Conservation (phyloP, 1,284 basidiomycete genomes). For the Takashimella tepidaria region DNA sequence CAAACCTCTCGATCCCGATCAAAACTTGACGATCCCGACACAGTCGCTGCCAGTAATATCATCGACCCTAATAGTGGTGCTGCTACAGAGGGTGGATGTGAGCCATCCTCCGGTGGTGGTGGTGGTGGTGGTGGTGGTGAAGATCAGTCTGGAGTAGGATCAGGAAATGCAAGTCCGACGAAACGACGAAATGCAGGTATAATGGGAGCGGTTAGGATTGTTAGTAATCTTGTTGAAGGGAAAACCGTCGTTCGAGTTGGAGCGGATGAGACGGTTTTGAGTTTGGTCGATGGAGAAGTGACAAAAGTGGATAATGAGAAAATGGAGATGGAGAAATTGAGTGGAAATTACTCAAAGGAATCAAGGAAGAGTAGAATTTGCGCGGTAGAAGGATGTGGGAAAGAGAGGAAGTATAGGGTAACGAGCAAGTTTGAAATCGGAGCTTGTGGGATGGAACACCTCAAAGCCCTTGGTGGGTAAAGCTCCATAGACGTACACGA, state of each 20-base stretch:
- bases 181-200: not conserved
- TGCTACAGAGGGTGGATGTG: not conserved
- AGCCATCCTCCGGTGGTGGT: not conserved
- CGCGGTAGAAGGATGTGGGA: conserved; percentile 52
- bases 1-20: conserved; percentile 62
- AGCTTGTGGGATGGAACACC: conserved; percentile 54
- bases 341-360: too few relatives aligned
- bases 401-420: conserved; percentile 54
- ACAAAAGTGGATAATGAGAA: not conserved
- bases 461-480: conserved; percentile 25
- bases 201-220: not conserved
- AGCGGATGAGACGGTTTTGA: conserved; percentile 24
- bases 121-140: not conserved
- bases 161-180: not conserved
- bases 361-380: conserved; percentile 42
- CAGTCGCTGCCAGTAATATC: conserved; percentile 32
- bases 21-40: conserved; percentile 57
- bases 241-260: conserved; percentile 20
- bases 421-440: conserved; percentile 53
- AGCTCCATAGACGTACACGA: too few relatives aligned
- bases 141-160: not conserved
- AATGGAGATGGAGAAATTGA: not conserved
- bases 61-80: not conserved
- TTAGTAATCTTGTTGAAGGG: not conserved
- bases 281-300: not conserved